Base-by-base conservation (phyloP, 2,329 filamentous ascomycete species). In the Beauveria scarabaeidicola region DNA sequence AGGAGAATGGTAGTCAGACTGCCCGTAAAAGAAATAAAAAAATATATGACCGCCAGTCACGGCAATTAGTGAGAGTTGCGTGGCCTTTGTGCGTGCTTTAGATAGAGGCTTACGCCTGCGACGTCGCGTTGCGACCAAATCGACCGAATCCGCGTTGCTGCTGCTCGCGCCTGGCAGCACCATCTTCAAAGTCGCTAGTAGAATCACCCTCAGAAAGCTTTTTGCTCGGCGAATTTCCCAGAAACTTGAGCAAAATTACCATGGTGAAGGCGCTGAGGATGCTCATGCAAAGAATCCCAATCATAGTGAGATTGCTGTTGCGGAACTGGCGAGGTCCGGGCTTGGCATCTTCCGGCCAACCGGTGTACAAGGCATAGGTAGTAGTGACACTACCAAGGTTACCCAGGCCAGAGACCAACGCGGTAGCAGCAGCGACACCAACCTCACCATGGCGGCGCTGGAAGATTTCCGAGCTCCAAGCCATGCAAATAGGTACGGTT, bases 401-500 rank as follows among this genome's bases (percentile, higher is more conserved):
- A 0, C 91, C 91, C 43, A 95, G 78, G 1, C 91, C 91, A 0
- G 90, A 94, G 1, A 96, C 91, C 11, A 96, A 79, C 3, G 91
- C 91, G 1, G 88, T 85, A 0, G 91, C 91, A 15, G 91, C 88
- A 4, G 91, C 91, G 7, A 96, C 91, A 59, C 91, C 91, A 23
- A 96, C 90, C 73, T 96, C 91, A 51, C 91, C 90, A 69, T 96
- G 91, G 13, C 91, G 87, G 36, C 83, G 82, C 74, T 96, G 91
- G 77, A 96, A 96, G 68, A 96, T 88, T 73, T 96, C 89, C 63
- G 86, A 90, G 36, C 89, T 91, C 91, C 91, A 96, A 40, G 91
- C 88, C 91, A 96, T 96, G 72, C 89, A 93, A 68, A 93, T 93
- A 11, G 91, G 91, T 1, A 96, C 91, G 0, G 91, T 96, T 3